Conservation (phyloP, 129 eudicot genomes). For the Helichrysum umbraculigerum region DNA sequence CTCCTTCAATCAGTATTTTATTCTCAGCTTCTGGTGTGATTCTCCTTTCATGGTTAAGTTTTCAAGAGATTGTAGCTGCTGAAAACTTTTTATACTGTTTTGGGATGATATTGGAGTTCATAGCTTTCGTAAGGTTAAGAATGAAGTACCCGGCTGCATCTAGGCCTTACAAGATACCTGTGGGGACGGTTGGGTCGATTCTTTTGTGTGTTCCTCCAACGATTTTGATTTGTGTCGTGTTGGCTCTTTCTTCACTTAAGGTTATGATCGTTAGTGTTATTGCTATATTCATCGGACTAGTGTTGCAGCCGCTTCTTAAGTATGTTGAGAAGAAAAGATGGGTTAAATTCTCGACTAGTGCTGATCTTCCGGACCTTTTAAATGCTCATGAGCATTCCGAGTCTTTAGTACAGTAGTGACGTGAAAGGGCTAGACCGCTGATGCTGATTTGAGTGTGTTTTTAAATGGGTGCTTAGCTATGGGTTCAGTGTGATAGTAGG, state of each 20-base stretch:
- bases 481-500: constrained; percentile 33
- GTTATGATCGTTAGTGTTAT: constrained; percentile 61
- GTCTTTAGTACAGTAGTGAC: constrained; percentile 33
- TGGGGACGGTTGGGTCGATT: constrained; percentile 63
- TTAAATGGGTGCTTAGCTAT: constrained; percentile 16
- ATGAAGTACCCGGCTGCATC: constrained; percentile 50
- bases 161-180: constrained; percentile 74
- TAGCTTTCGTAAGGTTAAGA: constrained; percentile 61
- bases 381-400: constrained; percentile 35
- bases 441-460: constrained; percentile 32
- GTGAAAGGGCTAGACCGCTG: constrained; percentile 9
- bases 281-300: constrained; percentile 60
- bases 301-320: constrained; percentile 59
- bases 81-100: constrained; percentile 72
- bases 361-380: constrained; percentile 58
- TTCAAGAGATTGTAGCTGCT: constrained; percentile 75
- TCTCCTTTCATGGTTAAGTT: constrained; percentile 75
- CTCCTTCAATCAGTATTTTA: constrained; percentile 62
- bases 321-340: constrained; percentile 53
- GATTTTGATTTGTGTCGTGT: constrained; percentile 52
- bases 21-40: constrained; percentile 78
- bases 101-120: constrained; percentile 75
- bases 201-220: constrained; percentile 69
- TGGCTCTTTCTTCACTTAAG: constrained; percentile 64
- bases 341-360: constrained; percentile 55